Percentiles rank a stretch among this genome's conserved stretches.
phyloP scores from a whole-genome alignment of 495 filamentous ascomycete species.

The Clohesyomyces aquaticus region DNA sequence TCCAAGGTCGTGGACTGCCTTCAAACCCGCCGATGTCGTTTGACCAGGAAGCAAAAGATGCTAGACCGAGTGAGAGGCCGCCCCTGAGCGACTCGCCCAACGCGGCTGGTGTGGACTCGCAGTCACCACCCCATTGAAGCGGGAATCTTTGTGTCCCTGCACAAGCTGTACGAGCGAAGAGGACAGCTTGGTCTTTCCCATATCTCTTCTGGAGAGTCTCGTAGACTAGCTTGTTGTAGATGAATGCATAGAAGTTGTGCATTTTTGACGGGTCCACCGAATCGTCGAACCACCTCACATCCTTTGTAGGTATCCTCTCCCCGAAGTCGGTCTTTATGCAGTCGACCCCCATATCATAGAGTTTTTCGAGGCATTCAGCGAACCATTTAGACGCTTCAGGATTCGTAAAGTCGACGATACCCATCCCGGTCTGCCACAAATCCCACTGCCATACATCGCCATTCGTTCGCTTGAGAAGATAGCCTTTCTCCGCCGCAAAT shows the following conservation, averaged over 20 bases:
- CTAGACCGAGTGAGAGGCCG: constrained; percentile 67
- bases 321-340: constrained; percentile 77
- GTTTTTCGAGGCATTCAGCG: constrained; percentile 56
- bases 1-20: constrained; percentile 65
- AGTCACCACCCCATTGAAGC: constrained; percentile 63
- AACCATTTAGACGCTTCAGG: constrained; percentile 68
- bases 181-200: constrained; percentile 61
- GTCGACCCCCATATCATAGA: constrained; percentile 70
- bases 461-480: constrained; percentile 69
- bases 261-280: constrained; percentile 60
- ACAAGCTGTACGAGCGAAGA: constrained; percentile 69
- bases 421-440: constrained; percentile 76
- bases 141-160: constrained; percentile 67
- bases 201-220: constrained; percentile 63
- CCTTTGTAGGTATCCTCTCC: constrained; percentile 67
- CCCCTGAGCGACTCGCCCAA: constrained; percentile 75
- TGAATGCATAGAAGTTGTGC: constrained; percentile 76
- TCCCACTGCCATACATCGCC: constrained; percentile 76
- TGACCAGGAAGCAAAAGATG: constrained; percentile 70
- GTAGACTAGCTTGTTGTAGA: constrained; percentile 73
- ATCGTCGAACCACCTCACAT: constrained; percentile 57
- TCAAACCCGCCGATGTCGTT: constrained; percentile 77
- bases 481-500: constrained; percentile 66
- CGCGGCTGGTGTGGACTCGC: constrained; percentile 71
- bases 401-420: constrained; percentile 74